These are phyloP conservation scores for Trypanosoma brucei DNA, from an alignment of 208 protist species.

Conservation along the genomic window DNA sequence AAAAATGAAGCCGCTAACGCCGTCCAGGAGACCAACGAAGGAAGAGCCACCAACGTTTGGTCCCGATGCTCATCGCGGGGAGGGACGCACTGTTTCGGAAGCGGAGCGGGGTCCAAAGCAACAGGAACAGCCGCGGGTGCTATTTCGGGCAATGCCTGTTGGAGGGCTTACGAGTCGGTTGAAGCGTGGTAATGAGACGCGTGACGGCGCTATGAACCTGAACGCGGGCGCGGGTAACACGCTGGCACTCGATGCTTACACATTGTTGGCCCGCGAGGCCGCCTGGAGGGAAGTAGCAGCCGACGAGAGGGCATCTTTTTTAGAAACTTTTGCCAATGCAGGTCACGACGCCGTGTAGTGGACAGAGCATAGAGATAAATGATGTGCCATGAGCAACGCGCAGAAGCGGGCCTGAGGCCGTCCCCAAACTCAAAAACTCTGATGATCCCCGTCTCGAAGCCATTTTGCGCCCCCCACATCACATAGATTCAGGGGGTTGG, in stretches of 20 bases:
- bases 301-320: constrained; percentile 25
- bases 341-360: neutral
- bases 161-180: neutral
- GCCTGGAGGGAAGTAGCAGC: constrained; percentile 45
- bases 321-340: constrained; percentile 3
- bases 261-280: constrained; percentile 38
- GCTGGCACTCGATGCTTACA: constrained; percentile 21
- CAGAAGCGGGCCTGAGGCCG: too few species aligned
- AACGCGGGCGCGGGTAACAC: neutral
- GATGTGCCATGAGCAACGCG: too few species aligned
- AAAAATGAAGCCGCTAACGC: too few species aligned
- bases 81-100: too few species aligned
- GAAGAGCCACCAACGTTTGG: too few species aligned
- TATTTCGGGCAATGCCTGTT: constrained; percentile 1
- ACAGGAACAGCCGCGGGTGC: neutral
- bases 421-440: too few species aligned
- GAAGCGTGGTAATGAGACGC: neutral
- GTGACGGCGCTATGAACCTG: neutral
- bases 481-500: too few species aligned
- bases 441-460: too few species aligned
- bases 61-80: too few species aligned
- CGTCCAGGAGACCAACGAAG: too few species aligned
- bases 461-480: too few species aligned
- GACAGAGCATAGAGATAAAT: too few species aligned
- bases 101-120: neutral